Percentiles rank a stretch among this genome's conserved stretches.
phyloP scores from a whole-genome alignment of 192 early-diverging fungal species.

The Coemansia sp. region DNA sequence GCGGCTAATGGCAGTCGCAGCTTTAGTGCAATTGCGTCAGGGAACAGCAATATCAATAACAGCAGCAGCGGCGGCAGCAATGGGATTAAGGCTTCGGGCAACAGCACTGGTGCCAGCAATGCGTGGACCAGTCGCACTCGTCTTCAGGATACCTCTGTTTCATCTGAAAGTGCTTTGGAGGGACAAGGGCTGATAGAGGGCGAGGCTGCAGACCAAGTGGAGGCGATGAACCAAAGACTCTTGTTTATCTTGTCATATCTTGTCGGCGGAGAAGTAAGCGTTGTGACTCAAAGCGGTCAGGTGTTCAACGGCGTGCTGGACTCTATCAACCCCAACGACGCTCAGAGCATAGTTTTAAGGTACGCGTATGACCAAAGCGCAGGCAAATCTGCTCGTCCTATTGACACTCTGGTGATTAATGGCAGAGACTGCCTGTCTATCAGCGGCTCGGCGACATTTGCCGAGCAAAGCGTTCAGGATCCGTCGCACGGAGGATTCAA shows the following conservation, averaged over 20 bases:
- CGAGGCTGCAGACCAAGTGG: slow-evolving; percentile 42
- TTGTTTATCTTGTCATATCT: slow-evolving; percentile 44
- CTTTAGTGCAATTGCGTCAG: slow-evolving; percentile 10
- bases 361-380: slow-evolving; percentile 34
- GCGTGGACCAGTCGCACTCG: not conserved
- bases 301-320: slow-evolving; percentile 35
- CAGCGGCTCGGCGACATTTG: slow-evolving; percentile 27
- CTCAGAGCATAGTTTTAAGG: slow-evolving; percentile 49
- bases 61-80: not conserved
- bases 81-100: not conserved
- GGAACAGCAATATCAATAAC: slow-evolving; percentile 11
- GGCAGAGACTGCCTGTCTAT: slow-evolving; percentile 44
- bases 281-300: slow-evolving; percentile 20
- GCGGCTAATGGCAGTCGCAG: slow-evolving; percentile 9
- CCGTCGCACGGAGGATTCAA: slow-evolving; percentile 59
- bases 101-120: slow-evolving; percentile 3
- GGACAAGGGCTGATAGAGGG: slow-evolving; percentile 36
- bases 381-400: slow-evolving; percentile 25
- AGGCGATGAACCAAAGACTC: slow-evolving; percentile 45
- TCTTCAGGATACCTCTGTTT: slow-evolving; percentile 1
- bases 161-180: not conserved
- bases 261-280: slow-evolving; percentile 42
- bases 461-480: slow-evolving; percentile 11
- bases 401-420: slow-evolving; percentile 41
- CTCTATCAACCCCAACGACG: slow-evolving; percentile 53